Conservation (phyloP, 2,329 filamentous ascomycete species). For the Colletotrichum sp. region DNA sequence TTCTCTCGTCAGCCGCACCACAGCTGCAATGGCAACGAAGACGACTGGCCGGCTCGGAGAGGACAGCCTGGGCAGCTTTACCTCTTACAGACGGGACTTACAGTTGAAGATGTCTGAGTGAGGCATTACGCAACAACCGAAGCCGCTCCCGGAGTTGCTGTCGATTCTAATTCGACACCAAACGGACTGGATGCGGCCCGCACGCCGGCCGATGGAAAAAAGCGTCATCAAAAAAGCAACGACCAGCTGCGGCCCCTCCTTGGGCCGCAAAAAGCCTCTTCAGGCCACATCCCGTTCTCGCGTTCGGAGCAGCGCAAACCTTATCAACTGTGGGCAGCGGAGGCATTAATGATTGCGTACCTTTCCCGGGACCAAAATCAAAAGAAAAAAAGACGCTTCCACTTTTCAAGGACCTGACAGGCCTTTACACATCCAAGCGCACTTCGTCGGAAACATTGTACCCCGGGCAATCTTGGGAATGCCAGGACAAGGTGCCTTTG, state of each 20-base stretch:
- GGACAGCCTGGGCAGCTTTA: neutral
- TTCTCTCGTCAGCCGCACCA: conserved; percentile 3
- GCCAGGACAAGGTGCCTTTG: neutral
- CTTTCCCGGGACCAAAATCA: neutral
- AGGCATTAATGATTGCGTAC: neutral
- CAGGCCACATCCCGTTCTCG: neutral
- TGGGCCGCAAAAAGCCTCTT: neutral
- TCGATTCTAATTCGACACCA: neutral
- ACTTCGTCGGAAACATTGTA: neutral
- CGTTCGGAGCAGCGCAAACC: neutral
- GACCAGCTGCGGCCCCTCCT: neutral
- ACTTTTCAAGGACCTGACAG: neutral
- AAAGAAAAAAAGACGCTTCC: neutral
- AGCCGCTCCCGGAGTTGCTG: neutral
- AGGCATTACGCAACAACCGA: neutral
- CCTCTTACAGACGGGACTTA: neutral
- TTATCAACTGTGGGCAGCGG: neutral
- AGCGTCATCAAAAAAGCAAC: neutral
- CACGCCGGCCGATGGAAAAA: neutral
- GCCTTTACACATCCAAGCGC: neutral
- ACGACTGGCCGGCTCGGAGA: neutral
- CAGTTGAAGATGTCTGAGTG: neutral
- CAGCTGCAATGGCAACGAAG: neutral
- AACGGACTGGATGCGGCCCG: neutral
- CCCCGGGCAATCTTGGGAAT: neutral